phyloP scores from a whole-genome alignment of 805 yeast species.

The Kregervanrija delftensis region DNA sequence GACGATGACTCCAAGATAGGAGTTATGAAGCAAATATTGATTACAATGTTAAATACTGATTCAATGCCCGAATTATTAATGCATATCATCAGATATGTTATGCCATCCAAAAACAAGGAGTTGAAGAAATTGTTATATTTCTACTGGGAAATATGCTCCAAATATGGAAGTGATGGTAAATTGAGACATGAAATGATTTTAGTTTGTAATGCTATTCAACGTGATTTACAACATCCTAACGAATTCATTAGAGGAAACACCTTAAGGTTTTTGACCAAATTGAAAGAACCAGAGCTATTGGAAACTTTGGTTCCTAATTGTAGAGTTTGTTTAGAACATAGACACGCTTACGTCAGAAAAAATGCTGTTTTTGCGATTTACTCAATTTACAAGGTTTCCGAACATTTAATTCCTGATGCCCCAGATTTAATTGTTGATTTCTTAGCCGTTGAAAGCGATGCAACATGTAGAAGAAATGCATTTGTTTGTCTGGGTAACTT shows the following conservation, averaged over 20 bases:
- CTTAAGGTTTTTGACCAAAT: constrained; percentile 80
- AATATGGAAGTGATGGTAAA: constrained; percentile 79
- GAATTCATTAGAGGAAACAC: constrained; percentile 96
- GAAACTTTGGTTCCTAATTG: constrained; percentile 95
- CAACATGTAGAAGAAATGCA: constrained; percentile 93
- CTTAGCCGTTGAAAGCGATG: constrained; percentile 77
- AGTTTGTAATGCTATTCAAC: constrained; percentile 96
- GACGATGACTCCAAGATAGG: constrained; percentile 81
- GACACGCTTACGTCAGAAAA: constrained; percentile 97
- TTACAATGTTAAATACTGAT: constrained; percentile 86
- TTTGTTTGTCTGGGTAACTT: constrained; percentile 79
- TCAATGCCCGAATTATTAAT: constrained; percentile 87
- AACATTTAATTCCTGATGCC: constrained; percentile 93
- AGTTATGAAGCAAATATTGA: constrained; percentile 83
- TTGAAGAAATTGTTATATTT: constrained; percentile 88
- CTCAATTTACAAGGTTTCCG: constrained; percentile 75
- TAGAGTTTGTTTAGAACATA: constrained; percentile 84
- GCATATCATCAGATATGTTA: constrained; percentile 94
- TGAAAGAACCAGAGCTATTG: constrained; percentile 86
- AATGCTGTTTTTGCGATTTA: constrained; percentile 90
- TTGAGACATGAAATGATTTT: constrained; percentile 97
- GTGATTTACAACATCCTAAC: constrained; percentile 96
- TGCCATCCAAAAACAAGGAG: constrained; percentile 91
- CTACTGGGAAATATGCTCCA: constrained; percentile 98
- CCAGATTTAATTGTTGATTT: constrained; percentile 71